Evolutionary conservation across 768 basidiomycete species (phyloP).

Genomic region (Crepidotus variabilis): DNA sequence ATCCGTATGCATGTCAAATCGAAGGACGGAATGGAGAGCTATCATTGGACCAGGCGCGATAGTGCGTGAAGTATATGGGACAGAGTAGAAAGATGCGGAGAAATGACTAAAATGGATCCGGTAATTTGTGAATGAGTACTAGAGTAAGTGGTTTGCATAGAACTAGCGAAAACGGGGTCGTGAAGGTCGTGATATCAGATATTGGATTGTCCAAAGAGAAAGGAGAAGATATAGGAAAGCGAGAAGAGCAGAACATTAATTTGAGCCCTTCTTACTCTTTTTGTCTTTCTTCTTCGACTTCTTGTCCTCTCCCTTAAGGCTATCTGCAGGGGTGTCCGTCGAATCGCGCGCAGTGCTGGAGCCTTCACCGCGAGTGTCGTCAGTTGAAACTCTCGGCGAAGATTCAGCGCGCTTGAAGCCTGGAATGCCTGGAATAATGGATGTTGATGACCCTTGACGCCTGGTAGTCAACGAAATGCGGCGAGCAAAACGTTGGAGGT

Average conservation of each 20-base stretch:
- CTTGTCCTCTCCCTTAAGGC: constrained; percentile 51
- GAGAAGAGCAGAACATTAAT: constrained; percentile 6
- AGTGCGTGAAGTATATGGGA: neutral
- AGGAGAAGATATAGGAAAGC: constrained; percentile 21
- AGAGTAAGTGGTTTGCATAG: neutral
- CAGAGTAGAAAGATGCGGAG: neutral
- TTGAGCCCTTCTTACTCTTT: constrained; percentile 52
- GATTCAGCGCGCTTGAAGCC: constrained; percentile 47
- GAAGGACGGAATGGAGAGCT: neutral
- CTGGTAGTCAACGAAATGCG: constrained; percentile 65
- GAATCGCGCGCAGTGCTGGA: constrained; percentile 30
- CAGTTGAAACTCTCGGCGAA: constrained; percentile 41
- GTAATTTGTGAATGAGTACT: neutral
- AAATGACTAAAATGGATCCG: neutral
- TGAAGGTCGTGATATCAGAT: constrained; percentile 19
- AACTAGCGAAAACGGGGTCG: constrained; percentile 4
- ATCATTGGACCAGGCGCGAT: neutral
- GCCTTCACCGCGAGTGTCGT: constrained; percentile 43
- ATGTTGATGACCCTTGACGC: constrained; percentile 50
- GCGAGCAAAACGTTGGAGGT: constrained; percentile 78
- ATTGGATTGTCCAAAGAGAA: constrained; percentile 18
- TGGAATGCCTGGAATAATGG: constrained; percentile 44
- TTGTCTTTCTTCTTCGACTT: constrained; percentile 60
- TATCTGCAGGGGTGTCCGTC: constrained; percentile 55
- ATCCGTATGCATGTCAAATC: neutral